Conservation (phyloP, 164 flowering plant species). For the Umbellularia californica region DNA sequence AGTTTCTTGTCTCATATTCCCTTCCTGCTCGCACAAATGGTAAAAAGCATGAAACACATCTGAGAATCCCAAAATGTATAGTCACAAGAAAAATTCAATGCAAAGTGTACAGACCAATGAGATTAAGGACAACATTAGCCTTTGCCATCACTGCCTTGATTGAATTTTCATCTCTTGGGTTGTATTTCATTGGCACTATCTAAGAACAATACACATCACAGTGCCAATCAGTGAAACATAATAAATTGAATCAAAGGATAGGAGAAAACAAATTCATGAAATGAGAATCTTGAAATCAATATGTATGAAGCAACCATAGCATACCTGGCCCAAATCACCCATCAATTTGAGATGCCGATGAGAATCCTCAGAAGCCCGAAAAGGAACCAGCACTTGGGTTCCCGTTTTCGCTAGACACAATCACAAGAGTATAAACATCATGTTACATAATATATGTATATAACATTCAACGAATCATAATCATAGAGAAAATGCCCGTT, state of each 20-base stretch:
- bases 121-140: constrained; percentile 96
- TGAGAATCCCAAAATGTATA: constrained; percentile 5
- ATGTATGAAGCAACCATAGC: background rate
- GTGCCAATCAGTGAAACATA: background rate
- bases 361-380: constrained; percentile 90
- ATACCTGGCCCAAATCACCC: constrained; percentile 99
- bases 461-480: background rate
- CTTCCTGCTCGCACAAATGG: constrained; percentile 51
- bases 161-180: constrained; percentile 90
- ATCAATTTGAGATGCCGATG: constrained; percentile 95
- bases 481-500: background rate
- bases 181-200: constrained; percentile 96
- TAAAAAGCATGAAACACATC: constrained; percentile 3
- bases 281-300: background rate
- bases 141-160: constrained; percentile 97
- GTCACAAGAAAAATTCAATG: background rate
- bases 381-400: constrained; percentile 92
- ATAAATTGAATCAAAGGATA: background rate
- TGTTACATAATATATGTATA: background rate
- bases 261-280: background rate
- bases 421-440: background rate
- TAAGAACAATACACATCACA: constrained; percentile 20
- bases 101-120: constrained; percentile 54
- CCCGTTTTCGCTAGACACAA: constrained; percentile 85
- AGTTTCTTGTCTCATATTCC: constrained; percentile 93